Evolutionary conservation across 768 basidiomycete genomes (phyloP).

Genomic region (Leccinum rimulosum): DNA sequence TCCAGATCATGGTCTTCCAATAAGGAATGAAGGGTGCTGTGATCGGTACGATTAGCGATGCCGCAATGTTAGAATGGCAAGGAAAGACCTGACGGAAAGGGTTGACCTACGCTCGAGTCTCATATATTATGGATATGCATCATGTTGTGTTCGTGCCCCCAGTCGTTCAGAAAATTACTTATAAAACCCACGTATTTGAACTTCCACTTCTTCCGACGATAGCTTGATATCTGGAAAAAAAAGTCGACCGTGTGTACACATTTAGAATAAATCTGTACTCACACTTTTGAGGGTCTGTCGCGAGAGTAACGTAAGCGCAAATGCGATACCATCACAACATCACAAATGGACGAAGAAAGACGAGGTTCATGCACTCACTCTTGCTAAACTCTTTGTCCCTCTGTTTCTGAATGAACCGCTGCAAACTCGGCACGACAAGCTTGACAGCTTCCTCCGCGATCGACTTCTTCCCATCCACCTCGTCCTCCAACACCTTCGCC

Average conservation of each 20-base stretch:
- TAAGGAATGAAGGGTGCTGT: neutral
- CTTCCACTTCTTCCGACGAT: constrained; percentile 70
- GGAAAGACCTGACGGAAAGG: too few species aligned
- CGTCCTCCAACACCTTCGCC: constrained; percentile 69
- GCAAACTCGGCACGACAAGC: constrained; percentile 71
- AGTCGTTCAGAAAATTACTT: constrained; percentile 12
- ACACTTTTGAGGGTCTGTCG: constrained; percentile 54
- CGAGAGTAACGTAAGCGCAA: neutral
- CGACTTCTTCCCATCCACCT: constrained; percentile 53
- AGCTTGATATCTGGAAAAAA: constrained; percentile 69
- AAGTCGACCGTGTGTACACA: constrained; percentile 9
- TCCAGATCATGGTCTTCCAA: neutral
- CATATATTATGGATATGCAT: neutral
- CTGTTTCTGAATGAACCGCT: constrained; percentile 72
- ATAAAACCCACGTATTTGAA: constrained; percentile 65
- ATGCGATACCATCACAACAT: neutral
- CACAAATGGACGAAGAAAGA: neutral
- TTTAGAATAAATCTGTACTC: constrained; percentile 16
- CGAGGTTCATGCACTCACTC: constrained; percentile 45
- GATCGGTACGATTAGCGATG: neutral
- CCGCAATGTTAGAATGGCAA: too few species aligned
- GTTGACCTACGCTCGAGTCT: neutral
- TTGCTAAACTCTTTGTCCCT: constrained; percentile 83
- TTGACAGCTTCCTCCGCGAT: constrained; percentile 74
- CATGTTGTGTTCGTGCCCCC: neutral